These are phyloP conservation scores for Colletotrichum trifolii DNA, from an alignment of 2,329 filamentous ascomycete species.

Conservation along the genomic window DNA sequence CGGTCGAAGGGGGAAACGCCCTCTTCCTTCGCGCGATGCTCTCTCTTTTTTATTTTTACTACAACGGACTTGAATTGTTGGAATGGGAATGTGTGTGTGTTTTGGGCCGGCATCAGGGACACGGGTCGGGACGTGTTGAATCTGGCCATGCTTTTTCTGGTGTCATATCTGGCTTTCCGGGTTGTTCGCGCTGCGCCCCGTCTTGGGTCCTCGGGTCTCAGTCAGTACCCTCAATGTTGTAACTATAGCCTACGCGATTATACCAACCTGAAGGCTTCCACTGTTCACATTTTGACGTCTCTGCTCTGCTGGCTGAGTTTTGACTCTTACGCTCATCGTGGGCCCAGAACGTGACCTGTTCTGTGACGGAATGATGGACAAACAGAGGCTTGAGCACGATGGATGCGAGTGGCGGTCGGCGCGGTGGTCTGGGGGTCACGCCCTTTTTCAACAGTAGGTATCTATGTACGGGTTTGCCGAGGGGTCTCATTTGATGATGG, in stretches of 20 bases:
- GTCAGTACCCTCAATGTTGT: conserved; percentile 23
- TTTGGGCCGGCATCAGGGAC: conserved; percentile 9
- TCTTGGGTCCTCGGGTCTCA: conserved; percentile 1
- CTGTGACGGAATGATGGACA: not conserved
- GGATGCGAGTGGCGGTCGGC: not conserved
- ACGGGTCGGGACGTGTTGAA: conserved; percentile 18
- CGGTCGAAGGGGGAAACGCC: conserved; percentile 26
- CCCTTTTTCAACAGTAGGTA: too few species aligned
- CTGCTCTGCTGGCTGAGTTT: not conserved
- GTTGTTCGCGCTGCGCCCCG: conserved; percentile 7
- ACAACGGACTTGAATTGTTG: not conserved
- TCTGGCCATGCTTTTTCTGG: conserved; percentile 2
- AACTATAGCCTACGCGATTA: conserved; percentile 36
- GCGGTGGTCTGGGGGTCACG: not conserved
- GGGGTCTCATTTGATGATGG: too few species aligned
- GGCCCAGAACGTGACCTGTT: not conserved
- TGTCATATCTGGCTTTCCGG: not conserved
- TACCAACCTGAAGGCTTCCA: conserved; percentile 32
- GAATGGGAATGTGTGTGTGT: not conserved
- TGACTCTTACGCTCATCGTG: not conserved
- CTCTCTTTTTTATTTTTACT: conserved; percentile 8
- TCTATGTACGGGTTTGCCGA: too few species aligned
- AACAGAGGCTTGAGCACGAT: not conserved
- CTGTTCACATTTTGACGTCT: conserved; percentile 11
- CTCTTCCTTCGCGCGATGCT: not conserved